Evolutionary conservation across 768 basidiomycete genomes (phyloP).

Genomic region (Hebeloma cylindrosporum): DNA sequence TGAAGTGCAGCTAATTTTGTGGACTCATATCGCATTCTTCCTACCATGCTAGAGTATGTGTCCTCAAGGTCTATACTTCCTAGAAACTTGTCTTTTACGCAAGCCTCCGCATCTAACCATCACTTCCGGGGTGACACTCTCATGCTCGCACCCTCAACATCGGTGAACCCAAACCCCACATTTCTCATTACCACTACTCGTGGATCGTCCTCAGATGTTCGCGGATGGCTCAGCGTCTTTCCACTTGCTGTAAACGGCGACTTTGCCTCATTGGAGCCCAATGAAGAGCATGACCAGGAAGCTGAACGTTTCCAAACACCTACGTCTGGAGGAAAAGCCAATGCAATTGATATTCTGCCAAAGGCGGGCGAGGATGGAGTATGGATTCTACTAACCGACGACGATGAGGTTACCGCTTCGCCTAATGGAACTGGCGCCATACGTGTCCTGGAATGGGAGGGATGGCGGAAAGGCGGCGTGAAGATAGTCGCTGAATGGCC

Average conservation of each 20-base stretch:
- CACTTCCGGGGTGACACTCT: constrained; percentile 48
- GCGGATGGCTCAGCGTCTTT: constrained; percentile 47
- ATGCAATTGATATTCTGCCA: constrained; percentile 45
- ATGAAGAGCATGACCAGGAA: constrained; percentile 21
- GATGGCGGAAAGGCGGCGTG: constrained; percentile 40
- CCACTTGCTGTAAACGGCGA: constrained; percentile 39
- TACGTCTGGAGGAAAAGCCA: constrained; percentile 52
- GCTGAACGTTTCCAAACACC: constrained; percentile 42
- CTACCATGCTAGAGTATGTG: constrained; percentile 28
- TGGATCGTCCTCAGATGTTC: constrained; percentile 33
- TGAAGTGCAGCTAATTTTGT: constrained; percentile 43
- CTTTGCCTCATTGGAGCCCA: constrained; percentile 22
- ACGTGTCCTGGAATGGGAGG: constrained; percentile 51
- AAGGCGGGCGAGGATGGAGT: constrained; percentile 34
- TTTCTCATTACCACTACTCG: constrained; percentile 51
- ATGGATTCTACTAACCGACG: constrained; percentile 53
- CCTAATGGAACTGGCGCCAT: constrained; percentile 35
- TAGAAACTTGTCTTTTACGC: constrained; percentile 5
- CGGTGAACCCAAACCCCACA: constrained; percentile 33
- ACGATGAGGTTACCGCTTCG: constrained; percentile 35
- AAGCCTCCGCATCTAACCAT: constrained; percentile 8
- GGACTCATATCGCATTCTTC: constrained; percentile 42
- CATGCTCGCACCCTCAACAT: constrained; percentile 39
- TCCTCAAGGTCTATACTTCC: constrained; percentile 37
- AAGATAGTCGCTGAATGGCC: constrained; percentile 46